Evolutionary conservation across 2,329 filamentous ascomycete species (phyloP).

Genomic region (Penicillium sp.): DNA sequence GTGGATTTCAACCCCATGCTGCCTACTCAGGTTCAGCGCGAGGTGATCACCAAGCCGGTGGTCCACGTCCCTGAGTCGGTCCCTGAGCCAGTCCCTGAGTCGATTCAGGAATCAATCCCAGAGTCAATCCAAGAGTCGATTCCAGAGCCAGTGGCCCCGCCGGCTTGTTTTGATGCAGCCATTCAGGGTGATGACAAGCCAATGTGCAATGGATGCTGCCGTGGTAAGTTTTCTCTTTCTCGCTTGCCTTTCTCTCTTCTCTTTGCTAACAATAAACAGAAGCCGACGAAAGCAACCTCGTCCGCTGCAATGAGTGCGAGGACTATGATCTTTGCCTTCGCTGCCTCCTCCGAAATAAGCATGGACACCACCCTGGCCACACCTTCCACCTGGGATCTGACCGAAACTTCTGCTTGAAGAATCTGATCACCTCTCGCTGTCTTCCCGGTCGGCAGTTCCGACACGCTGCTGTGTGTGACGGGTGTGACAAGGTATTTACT

Average conservation of each 20-base stretch:
- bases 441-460: slow-evolving; percentile 74
- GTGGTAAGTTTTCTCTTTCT: slow-evolving; percentile 46
- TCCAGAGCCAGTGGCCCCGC: slow-evolving; percentile 12
- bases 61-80: slow-evolving; percentile 15
- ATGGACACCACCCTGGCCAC: slow-evolving; percentile 90
- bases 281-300: slow-evolving; percentile 73
- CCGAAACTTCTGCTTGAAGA: slow-evolving; percentile 59
- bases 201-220: slow-evolving; percentile 66
- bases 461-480: slow-evolving; percentile 91
- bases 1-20: slow-evolving; percentile 12
- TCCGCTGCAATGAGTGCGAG: slow-evolving; percentile 80
- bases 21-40: slow-evolving; percentile 11
- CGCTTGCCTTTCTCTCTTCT: neutral
- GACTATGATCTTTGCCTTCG: slow-evolving; percentile 89
- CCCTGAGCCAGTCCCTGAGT: slow-evolving; percentile 25
- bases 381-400: slow-evolving; percentile 61
- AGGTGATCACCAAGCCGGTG: slow-evolving; percentile 18
- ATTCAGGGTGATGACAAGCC: slow-evolving; percentile 33
- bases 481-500: slow-evolving; percentile 69
- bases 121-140: slow-evolving; percentile 27
- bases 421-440: slow-evolving; percentile 66
- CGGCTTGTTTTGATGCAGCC: slow-evolving; percentile 20
- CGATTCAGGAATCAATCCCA: slow-evolving; percentile 6
- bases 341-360: slow-evolving; percentile 73
- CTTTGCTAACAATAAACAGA: slow-evolving; percentile 47